Evolutionary conservation across 192 early-diverging fungal species (phyloP).

Genomic region (Linnemannia exigua): DNA sequence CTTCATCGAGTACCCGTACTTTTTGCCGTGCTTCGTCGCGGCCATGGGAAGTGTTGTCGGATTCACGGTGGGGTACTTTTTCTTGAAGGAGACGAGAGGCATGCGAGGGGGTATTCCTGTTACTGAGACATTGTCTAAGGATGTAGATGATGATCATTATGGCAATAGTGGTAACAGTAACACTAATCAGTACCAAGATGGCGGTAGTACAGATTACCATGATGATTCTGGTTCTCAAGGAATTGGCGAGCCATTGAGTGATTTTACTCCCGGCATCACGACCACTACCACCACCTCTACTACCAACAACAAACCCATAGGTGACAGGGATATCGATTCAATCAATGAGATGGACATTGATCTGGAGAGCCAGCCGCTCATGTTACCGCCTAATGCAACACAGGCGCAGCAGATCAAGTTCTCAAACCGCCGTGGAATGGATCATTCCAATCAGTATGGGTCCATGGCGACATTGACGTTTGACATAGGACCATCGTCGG

Average conservation of each 20-base stretch:
- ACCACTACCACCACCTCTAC: too few relatives aligned
- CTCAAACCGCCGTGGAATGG: not conserved
- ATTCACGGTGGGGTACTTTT: constrained; percentile 72
- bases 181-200: not conserved
- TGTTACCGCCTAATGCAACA: constrained; percentile 13
- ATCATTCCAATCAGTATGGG: constrained; percentile 20
- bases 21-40: constrained; percentile 86
- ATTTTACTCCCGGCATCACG: too few relatives aligned
- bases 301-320: not conserved
- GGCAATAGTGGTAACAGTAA: not conserved
- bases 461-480: constrained; percentile 33
- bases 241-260: not conserved
- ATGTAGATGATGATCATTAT: not conserved
- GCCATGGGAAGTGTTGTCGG: constrained; percentile 73
- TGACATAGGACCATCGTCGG: not conserved
- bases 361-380: constrained; percentile 32
- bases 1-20: constrained; percentile 80
- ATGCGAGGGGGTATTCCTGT: not conserved
- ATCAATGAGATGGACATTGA: not conserved
- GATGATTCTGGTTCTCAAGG: not conserved
- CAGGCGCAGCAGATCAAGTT: constrained; percentile 25
- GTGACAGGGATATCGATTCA: not conserved
- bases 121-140: not conserved
- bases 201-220: not conserved
- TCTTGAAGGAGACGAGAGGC: constrained; percentile 72